These are phyloP conservation scores for Diplogelasinospora grovesii DNA, from an alignment of 495 filamentous ascomycete species.

Conservation along the genomic window DNA sequence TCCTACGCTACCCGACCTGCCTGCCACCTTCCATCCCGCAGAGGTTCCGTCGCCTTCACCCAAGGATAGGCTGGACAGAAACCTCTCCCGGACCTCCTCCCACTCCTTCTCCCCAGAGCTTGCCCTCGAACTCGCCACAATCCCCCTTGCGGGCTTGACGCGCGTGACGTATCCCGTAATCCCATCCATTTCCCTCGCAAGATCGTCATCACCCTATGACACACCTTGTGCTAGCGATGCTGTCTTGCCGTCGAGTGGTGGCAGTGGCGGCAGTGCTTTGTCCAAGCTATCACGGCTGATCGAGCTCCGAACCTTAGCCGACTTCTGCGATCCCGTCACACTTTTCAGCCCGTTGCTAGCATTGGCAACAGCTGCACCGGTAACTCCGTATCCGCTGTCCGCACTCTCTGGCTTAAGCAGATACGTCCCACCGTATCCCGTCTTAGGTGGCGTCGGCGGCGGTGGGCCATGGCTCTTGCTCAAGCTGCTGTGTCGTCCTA, in stretches of 20 bases:
- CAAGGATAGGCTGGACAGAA: slow-evolving; percentile 13
- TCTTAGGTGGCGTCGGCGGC: slow-evolving; percentile 42
- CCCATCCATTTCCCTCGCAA: slow-evolving; percentile 12
- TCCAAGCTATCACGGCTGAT: slow-evolving; percentile 41
- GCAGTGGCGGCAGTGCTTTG: slow-evolving; percentile 51
- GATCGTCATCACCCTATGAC: slow-evolving; percentile 18
- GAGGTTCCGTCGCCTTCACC: too few species aligned
- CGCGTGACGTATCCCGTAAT: too few species aligned
- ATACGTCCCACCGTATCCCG: slow-evolving; percentile 18
- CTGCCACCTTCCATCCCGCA: too few species aligned
- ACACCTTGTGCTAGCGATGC: slow-evolving; percentile 5
- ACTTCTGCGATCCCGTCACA: slow-evolving; percentile 23
- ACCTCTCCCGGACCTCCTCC: slow-evolving; percentile 11
- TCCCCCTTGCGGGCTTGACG: too few species aligned
- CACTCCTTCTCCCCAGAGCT: slow-evolving; percentile 10
- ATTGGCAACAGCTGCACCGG: neutral
- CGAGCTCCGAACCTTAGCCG: slow-evolving; percentile 14
- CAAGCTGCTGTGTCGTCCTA: slow-evolving; percentile 32
- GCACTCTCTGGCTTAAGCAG: slow-evolving; percentile 32
- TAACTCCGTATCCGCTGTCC: slow-evolving; percentile 31
- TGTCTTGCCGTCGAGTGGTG: slow-evolving; percentile 23
- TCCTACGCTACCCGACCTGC: too few species aligned
- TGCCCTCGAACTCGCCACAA: too few species aligned
- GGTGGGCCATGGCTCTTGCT: slow-evolving; percentile 28
- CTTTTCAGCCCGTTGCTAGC: slow-evolving; percentile 15